phyloP scores from a whole-genome alignment of 192 early-diverging fungal species.

The Dissophora globulifera region DNA sequence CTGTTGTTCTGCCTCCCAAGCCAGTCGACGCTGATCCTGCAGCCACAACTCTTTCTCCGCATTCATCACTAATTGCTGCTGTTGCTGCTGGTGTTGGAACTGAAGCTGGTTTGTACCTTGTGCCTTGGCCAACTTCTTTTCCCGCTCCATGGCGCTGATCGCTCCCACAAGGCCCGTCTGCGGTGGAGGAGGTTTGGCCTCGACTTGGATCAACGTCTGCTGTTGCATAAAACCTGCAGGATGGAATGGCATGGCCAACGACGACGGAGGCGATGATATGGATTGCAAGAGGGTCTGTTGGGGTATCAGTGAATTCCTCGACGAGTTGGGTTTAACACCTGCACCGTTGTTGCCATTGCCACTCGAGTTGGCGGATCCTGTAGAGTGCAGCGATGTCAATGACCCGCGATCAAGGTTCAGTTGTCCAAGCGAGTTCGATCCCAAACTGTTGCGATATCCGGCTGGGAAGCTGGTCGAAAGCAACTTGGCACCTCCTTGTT shows the following conservation, averaged over 20 bases:
- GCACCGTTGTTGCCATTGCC: not conserved
- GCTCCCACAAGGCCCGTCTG: constrained; percentile 42
- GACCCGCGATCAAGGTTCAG: constrained; percentile 24
- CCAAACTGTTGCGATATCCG: constrained; percentile 30
- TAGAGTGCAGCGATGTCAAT: constrained; percentile 20
- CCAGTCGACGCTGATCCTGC: constrained; percentile 44
- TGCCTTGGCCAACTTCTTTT: constrained; percentile 48
- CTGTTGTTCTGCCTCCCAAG: constrained; percentile 14
- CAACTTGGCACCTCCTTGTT: constrained; percentile 14
- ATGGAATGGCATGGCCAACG: not conserved
- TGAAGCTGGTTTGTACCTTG: constrained; percentile 42
- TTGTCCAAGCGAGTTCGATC: constrained; percentile 1
- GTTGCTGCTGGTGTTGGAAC: constrained; percentile 41
- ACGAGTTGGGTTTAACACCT: not conserved
- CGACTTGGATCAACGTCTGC: constrained; percentile 38
- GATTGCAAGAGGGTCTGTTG: not conserved
- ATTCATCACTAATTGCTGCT: constrained; percentile 27
- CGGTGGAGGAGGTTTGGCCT: constrained; percentile 48
- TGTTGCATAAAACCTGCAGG: not conserved
- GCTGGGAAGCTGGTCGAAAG: constrained; percentile 45
- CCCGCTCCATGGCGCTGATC: constrained; percentile 45
- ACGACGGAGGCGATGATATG: not conserved
- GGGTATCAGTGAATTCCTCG: constrained; percentile 1
- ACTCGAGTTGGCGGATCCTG: constrained; percentile 21
- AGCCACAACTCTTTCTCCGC: constrained; percentile 44